A percentile compares a stretch with the other conserved stretches of the same genome.
Conservation (phyloP, 768 basidiomycete genomes). For the Tricholoma hemisulphureum region DNA sequence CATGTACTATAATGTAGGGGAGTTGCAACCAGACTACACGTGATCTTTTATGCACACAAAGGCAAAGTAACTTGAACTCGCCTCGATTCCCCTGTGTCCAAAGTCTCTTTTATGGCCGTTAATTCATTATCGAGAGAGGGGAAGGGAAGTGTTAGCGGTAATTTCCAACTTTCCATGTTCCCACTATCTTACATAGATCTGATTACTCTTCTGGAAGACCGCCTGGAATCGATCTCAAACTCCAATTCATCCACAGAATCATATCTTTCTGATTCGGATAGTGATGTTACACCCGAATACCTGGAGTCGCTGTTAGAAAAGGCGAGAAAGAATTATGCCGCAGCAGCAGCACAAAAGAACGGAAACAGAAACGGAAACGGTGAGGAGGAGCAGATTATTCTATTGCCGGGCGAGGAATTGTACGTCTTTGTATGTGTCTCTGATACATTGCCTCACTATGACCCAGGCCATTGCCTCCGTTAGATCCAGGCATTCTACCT, state of each 20-base stretch:
- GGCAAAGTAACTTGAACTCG: neutral
- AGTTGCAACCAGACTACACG: slow-evolving; percentile 3
- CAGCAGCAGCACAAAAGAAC: slow-evolving; percentile 28
- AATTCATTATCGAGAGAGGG: slow-evolving; percentile 35
- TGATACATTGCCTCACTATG: neutral
- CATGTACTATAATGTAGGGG: neutral
- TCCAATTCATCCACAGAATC: slow-evolving; percentile 28
- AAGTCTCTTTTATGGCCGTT: slow-evolving; percentile 17
- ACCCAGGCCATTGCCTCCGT: slow-evolving; percentile 54
- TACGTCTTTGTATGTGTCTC: slow-evolving; percentile 21
- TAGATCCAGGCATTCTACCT: slow-evolving; percentile 68
- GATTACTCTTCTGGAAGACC: neutral
- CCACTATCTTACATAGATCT: neutral
- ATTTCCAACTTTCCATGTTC: neutral
- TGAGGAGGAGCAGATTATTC: slow-evolving; percentile 55
- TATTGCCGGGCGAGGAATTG: slow-evolving; percentile 41
- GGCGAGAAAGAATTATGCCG: slow-evolving; percentile 51
- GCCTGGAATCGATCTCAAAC: neutral
- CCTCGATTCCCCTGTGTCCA: too few relatives aligned
- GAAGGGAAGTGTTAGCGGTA: slow-evolving; percentile 44
- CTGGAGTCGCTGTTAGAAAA: slow-evolving; percentile 62
- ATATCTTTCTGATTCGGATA: slow-evolving; percentile 38
- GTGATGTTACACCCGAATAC: slow-evolving; percentile 54
- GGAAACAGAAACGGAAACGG: slow-evolving; percentile 19
- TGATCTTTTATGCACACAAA: slow-evolving; percentile 11